These are phyloP conservation scores for Kockovaella imperatae DNA, from an alignment of 768 basidiomycete species.

Conservation along the genomic window DNA sequence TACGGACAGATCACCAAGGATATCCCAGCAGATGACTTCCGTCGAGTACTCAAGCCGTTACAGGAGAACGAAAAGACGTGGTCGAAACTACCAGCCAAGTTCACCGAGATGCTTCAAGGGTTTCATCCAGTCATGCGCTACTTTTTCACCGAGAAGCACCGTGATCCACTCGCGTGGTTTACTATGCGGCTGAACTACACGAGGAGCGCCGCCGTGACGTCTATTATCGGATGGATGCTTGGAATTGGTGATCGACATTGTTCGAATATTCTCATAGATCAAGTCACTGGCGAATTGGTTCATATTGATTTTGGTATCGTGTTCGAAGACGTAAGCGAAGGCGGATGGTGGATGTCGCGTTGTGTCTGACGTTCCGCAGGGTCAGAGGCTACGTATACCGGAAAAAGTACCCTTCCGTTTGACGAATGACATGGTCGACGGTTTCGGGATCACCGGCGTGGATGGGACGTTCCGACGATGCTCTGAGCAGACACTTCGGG, in stretches of 20 bases:
- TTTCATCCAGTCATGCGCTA: conserved; percentile 87
- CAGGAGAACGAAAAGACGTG: conserved; percentile 26
- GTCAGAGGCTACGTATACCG: conserved; percentile 66
- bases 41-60: conserved; percentile 38
- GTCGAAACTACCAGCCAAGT: conserved; percentile 31
- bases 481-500: conserved; percentile 87
- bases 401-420: conserved; percentile 92
- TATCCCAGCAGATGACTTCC: conserved; percentile 28
- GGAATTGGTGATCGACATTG: conserved; percentile 89
- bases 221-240: conserved; percentile 85
- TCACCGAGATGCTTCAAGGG: conserved; percentile 46
- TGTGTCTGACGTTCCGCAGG: conserved; percentile 51
- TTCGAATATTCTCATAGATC: conserved; percentile 86
- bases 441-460: conserved; percentile 80
- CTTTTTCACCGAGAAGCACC: conserved; percentile 85
- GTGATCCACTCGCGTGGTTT: conserved; percentile 84
- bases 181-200: conserved; percentile 80
- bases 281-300: conserved; percentile 71
- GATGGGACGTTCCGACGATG: conserved; percentile 92
- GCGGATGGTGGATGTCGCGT: not conserved
- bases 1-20: not conserved
- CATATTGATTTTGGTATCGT: conserved; percentile 96
- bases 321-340: conserved; percentile 75
- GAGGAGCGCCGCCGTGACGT: conserved; percentile 84
- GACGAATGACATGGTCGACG: conserved; percentile 89